Conservation (phyloP, 768 basidiomycete species). For the Auricularia sp. region DNA sequence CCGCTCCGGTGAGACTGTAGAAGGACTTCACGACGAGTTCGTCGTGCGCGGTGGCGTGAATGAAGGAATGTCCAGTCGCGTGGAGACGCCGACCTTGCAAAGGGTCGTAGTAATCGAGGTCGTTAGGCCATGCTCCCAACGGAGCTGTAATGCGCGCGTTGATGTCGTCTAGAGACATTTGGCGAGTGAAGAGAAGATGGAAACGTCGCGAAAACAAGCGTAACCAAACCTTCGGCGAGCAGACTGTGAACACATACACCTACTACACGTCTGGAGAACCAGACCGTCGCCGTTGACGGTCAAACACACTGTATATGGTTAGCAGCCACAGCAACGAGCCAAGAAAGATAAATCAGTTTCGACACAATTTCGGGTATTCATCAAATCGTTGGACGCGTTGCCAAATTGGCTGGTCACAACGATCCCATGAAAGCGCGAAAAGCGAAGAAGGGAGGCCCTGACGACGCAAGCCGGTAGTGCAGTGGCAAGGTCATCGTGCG, state of each 20-base stretch:
- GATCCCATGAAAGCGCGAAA: neutral
- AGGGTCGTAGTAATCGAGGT: neutral
- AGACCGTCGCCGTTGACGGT: too few species aligned
- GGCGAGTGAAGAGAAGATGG: neutral
- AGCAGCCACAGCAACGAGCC: too few species aligned
- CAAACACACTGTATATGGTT: too few species aligned
- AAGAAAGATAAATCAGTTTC: too few species aligned
- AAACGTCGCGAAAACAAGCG: too few species aligned
- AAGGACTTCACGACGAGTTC: neutral
- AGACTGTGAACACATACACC: too few species aligned
- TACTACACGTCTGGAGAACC: too few species aligned
- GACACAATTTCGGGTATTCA: neutral
- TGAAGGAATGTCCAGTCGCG: neutral
- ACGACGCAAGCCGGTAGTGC: neutral
- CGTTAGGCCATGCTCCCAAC: neutral
- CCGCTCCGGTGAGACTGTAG: neutral
- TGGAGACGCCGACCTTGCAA: neutral
- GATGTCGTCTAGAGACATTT: neutral
- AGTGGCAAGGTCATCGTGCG: neutral
- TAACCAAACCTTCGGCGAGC: too few species aligned
- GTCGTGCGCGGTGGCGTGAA: neutral
- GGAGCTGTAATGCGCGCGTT: neutral
- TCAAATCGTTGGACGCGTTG: neutral
- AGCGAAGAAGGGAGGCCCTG: neutral
- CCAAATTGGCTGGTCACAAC: neutral